These are phyloP conservation scores for Centrapalus pauciflorus DNA, from an alignment of 129 eudicot species.

Conservation along the genomic window DNA sequence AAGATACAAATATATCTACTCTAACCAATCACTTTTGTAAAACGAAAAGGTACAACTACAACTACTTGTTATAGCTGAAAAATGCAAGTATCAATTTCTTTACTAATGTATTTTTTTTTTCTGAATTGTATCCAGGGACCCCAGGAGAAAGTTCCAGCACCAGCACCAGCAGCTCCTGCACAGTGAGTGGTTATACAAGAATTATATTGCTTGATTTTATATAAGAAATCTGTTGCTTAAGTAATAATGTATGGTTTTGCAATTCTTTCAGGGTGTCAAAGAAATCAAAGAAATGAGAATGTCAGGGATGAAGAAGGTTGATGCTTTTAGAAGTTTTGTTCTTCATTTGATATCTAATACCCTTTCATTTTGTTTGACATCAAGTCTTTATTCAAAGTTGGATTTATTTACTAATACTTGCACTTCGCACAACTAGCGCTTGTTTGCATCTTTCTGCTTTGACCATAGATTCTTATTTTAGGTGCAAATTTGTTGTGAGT, in stretches of 20 bases:
- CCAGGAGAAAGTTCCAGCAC: slow-evolving; percentile 38
- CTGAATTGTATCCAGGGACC: slow-evolving; percentile 47
- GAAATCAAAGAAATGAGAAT: slow-evolving; percentile 72
- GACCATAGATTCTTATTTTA: too few species aligned
- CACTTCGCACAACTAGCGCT: too few species aligned
- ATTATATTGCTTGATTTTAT: neutral
- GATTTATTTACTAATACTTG: neutral
- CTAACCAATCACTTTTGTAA: too few species aligned
- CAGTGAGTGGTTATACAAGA: slow-evolving; percentile 28
- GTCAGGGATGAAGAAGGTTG: slow-evolving; percentile 15
- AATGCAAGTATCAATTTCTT: neutral
- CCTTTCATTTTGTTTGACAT: neutral
- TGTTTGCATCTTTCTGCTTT: too few species aligned
- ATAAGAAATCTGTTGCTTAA: neutral
- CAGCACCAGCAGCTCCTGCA: slow-evolving; percentile 46
- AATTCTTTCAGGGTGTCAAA: slow-evolving; percentile 45
- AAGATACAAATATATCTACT: too few species aligned
- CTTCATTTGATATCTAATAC: slow-evolving; percentile 30
- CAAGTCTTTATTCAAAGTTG: slow-evolving; percentile 17
- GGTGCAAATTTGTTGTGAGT: too few species aligned
- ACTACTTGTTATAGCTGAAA: too few species aligned
- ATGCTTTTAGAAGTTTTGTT: slow-evolving; percentile 31
- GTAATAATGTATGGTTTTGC: neutral
- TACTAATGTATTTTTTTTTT: too few species aligned
- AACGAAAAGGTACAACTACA: too few species aligned